Evolutionary conservation across 2,329 filamentous ascomycete genomes (phyloP), one percentile per base, ranked within the genome.

Genomic region (Sporothrix curviconia): DNA sequence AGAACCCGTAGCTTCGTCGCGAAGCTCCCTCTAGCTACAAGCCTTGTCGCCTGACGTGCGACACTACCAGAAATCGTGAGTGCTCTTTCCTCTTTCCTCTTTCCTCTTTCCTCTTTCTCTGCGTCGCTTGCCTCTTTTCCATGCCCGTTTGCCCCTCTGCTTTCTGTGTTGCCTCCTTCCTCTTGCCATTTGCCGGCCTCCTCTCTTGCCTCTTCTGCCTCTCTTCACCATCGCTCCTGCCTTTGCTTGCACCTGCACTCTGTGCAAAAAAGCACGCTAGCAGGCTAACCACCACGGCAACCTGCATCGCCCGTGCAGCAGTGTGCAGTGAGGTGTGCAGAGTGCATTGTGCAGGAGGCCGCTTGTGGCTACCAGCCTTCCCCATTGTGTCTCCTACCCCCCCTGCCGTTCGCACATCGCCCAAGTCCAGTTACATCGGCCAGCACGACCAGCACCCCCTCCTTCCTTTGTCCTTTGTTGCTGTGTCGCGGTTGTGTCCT

Each of bases 251-350:
- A 42, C 24, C 44, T 50, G 54, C 43, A 22, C 14, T n/a, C 19
- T 42, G 25, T 37, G 37, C 50, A 37, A 53, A 54, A 54, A 54
- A 54, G 51, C 36, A 42, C 51, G 51, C 51, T 54, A 54, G 51
- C 51, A 34, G 39, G 37, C 22, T 34, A n/a, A 24, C 51, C 39
- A 24, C 36, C 50, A 25, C 52, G 52, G 52, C 52, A 55, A 30
- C 32, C 30, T 47, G 52, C 52, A 47, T 46, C 22, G 17, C 47
- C 49, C 32, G 37, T 47, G 47, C 40, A 43, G 40, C 40, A 25
- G 40, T 17, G 25, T 30, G n/a, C n/a, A n/a, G 19, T 24, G 19
- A 24, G 32, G 43, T n/a, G 22, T 50, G 17, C 46, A 24, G 46
- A 0, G 46, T 50, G 46, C 46, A 47, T 25, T 47, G 46, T 39